A percentile compares a stretch with the other conserved stretches of the same genome.
phyloP scores from a whole-genome alignment of 2,329 filamentous ascomycete species.

The Fonsecaea nubica region DNA sequence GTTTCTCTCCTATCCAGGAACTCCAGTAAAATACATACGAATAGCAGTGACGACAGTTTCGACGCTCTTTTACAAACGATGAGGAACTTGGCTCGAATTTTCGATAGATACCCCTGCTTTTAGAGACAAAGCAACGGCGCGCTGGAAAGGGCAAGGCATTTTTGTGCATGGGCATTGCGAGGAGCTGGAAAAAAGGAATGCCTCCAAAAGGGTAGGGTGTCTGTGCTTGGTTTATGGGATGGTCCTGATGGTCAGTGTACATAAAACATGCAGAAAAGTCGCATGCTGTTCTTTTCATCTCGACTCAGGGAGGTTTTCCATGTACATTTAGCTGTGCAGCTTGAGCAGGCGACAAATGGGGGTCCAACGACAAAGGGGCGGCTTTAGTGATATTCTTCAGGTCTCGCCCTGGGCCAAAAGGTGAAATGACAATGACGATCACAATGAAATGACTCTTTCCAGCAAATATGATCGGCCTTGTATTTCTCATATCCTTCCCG shows the following conservation, averaged over 20 bases:
- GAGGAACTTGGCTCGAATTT: constrained; percentile 18
- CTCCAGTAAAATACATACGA: not conserved
- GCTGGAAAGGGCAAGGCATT: constrained; percentile 10
- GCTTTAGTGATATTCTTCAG: not conserved
- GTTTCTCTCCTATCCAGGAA: not conserved
- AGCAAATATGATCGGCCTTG: not conserved
- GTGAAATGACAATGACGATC: constrained; percentile 6
- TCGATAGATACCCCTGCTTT: constrained; percentile 36
- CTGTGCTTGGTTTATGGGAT: constrained; percentile 4
- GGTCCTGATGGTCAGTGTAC: constrained; percentile 8
- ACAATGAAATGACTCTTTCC: not conserved
- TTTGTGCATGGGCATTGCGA: constrained; percentile 8
- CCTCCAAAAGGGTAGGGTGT: constrained; percentile 13
- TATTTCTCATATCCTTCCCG: not conserved
- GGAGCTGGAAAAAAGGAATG: constrained; percentile 1
- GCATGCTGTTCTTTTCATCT: constrained; percentile 15
- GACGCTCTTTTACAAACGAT: constrained; percentile 5
- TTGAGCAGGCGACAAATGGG: not conserved
- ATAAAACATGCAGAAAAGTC: constrained; percentile 20
- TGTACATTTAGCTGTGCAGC: constrained; percentile 6
- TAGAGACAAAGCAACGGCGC: constrained; percentile 26
- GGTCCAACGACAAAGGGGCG: not conserved
- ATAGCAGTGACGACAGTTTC: constrained; percentile 3
- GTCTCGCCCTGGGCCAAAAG: constrained; percentile 2
- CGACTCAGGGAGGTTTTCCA: constrained; percentile 6